Evolutionary conservation across 331 rosid genomes (phyloP).

Genomic region (Malus hybrid): DNA sequence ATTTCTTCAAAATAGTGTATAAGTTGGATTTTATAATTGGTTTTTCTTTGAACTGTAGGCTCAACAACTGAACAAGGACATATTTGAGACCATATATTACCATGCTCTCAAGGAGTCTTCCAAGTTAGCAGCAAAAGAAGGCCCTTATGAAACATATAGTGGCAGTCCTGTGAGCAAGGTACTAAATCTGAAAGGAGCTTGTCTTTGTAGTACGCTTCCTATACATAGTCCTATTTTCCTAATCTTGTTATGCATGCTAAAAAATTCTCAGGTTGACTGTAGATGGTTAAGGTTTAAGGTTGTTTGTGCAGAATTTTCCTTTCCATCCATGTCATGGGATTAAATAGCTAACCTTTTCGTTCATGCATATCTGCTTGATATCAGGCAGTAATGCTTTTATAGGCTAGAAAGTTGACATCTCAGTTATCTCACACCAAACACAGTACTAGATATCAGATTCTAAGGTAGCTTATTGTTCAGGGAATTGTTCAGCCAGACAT

Average conservation of each 20-base stretch:
- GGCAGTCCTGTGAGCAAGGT: conserved; percentile 96
- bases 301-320: background rate
- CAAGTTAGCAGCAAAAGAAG: conserved; percentile 76
- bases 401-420: background rate
- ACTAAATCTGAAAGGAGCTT: background rate
- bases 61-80: conserved; percentile 85
- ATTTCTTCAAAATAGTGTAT: background rate
- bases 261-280: background rate
- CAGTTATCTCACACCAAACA: background rate
- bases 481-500: conserved; percentile 93
- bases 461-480: conserved; percentile 30
- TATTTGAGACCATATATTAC: conserved; percentile 88
- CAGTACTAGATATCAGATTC: background rate
- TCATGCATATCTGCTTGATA: background rate
- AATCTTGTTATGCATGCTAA: background rate
- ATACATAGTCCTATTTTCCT: background rate
- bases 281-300: background rate
- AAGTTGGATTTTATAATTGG: background rate
- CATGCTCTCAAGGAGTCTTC: conserved; percentile 72
- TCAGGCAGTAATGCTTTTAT: background rate
- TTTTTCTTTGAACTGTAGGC: conserved; percentile 46
- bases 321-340: background rate
- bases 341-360: background rate
- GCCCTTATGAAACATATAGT: conserved; percentile 74
- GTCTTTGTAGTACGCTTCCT: background rate